A percentile compares a stretch with the other conserved stretches of the same genome.
These are phyloP conservation scores for Triadica sebifera DNA, from an alignment of 345 rosid genomes.

Conservation along the genomic window DNA sequence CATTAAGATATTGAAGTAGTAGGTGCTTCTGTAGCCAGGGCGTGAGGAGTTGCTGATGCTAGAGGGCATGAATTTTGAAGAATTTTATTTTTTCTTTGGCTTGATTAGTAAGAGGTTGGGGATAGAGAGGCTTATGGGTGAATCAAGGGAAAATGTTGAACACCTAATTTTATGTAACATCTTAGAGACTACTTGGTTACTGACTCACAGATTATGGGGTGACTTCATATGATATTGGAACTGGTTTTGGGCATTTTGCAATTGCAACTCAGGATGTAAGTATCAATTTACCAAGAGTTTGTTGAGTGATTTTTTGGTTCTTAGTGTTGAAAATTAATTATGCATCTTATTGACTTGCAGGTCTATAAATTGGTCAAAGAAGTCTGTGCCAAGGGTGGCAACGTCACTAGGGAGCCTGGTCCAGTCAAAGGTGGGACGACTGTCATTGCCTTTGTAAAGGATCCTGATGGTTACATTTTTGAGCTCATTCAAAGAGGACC, in stretches of 20 bases:
- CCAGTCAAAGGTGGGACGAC: slow-evolving; percentile 81
- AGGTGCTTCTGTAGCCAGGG: too few relatives aligned
- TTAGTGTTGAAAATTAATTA: slow-evolving; percentile 1
- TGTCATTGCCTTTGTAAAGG: slow-evolving; percentile 86
- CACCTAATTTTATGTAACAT: background rate
- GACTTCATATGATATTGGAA: slow-evolving; percentile 85
- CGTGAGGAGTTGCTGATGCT: too few relatives aligned
- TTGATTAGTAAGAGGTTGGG: background rate
- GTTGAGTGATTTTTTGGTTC: background rate
- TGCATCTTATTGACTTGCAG: slow-evolving; percentile 29
- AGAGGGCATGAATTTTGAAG: too few relatives aligned
- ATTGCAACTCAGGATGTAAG: slow-evolving; percentile 85
- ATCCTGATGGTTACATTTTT: slow-evolving; percentile 90
- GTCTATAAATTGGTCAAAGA: slow-evolving; percentile 76
- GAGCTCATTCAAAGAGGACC: slow-evolving; percentile 85
- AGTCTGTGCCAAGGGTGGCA: slow-evolving; percentile 73
- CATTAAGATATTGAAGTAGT: too few relatives aligned
- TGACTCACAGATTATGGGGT: slow-evolving; percentile 70
- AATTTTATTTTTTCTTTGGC: background rate
- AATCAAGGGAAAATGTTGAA: background rate
- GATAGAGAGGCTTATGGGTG: too few relatives aligned
- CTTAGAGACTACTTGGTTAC: background rate
- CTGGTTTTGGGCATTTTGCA: slow-evolving; percentile 93
- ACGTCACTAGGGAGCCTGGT: slow-evolving; percentile 81
- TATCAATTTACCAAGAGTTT: background rate